These are phyloP conservation scores for Allantophomopsis lycopodina DNA, from an alignment of 2,329 filamentous ascomycete genomes.

Conservation along the genomic window DNA sequence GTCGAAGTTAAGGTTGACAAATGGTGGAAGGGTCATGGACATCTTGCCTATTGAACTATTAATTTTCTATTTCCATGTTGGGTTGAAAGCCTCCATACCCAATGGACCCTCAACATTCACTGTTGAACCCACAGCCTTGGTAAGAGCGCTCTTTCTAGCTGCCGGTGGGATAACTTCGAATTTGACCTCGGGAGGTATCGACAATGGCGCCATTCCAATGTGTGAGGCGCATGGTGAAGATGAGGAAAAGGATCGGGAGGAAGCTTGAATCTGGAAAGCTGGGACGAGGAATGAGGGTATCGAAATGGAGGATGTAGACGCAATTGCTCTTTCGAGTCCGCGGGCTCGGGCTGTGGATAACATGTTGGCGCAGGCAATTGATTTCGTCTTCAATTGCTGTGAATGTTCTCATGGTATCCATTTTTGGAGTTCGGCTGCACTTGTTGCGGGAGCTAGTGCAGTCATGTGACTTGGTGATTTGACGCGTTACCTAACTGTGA, in stretches of 20 bases:
- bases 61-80: slow-evolving; percentile 6
- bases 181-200: slow-evolving; percentile 73
- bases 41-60: slow-evolving; percentile 44
- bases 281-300: slow-evolving; percentile 63
- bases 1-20: slow-evolving; percentile 60
- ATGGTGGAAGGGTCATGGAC: slow-evolving; percentile 66
- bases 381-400: background rate
- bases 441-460: too few relatives aligned
- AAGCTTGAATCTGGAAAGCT: slow-evolving; percentile 40
- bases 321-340: slow-evolving; percentile 41
- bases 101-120: slow-evolving; percentile 72
- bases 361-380: slow-evolving; percentile 31
- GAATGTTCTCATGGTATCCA: background rate
- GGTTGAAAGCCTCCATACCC: slow-evolving; percentile 32
- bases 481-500: background rate
- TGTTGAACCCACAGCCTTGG: slow-evolving; percentile 44
- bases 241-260: slow-evolving; percentile 52
- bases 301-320: slow-evolving; percentile 31
- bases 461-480: background rate
- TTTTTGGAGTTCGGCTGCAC: background rate
- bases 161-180: slow-evolving; percentile 52
- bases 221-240: slow-evolving; percentile 59
- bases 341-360: slow-evolving; percentile 48
- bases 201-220: slow-evolving; percentile 69
- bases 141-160: slow-evolving; percentile 19